Percentiles rank a stretch among this genome's conserved stretches.
phyloP scores from a whole-genome alignment of 129 eudicot species.

The Helianthus tuberosus region DNA sequence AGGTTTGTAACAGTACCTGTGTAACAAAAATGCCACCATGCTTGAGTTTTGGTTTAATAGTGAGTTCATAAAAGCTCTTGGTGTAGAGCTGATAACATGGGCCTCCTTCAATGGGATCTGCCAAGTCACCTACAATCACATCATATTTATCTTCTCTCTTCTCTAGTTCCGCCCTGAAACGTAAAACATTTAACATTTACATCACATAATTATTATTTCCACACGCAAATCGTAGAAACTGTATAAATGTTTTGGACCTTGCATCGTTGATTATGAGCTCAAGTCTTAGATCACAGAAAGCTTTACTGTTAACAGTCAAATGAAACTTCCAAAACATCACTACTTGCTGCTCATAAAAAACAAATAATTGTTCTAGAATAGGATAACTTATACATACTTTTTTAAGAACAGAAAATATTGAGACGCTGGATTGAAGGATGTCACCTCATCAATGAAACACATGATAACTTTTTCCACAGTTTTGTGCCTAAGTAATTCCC shows the following conservation, averaged over 20 bases:
- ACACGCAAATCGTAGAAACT: no score
- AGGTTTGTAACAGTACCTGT: no score
- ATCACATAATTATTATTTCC: no score
- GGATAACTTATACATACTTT: background rate
- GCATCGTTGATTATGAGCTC: conserved; percentile 84
- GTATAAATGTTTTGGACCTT: conserved; percentile 18
- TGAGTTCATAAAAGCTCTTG: no score
- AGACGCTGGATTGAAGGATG: background rate
- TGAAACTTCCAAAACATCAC: conserved; percentile 76
- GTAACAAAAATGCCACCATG: no score
- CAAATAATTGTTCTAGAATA: background rate
- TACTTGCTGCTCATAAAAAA: conserved; percentile 28
- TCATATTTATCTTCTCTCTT: no score
- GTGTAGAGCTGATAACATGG: no score
- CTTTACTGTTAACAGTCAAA: conserved; percentile 67
- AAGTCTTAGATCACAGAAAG: conserved; percentile 75
- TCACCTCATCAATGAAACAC: conserved; percentile 91
- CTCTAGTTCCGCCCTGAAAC: no score
- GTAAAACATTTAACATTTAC: no score
- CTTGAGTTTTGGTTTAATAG: no score
- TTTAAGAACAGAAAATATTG: background rate
- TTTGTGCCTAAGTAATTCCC: conserved; percentile 82
- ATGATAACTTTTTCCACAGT: conserved; percentile 78
- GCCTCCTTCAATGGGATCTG: no score
- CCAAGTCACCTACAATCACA: no score